Evolutionary conservation across 23 red algal species (phyloP), one percentile per base, ranked within the genome.

Genomic region (Gracilaria caudata): DNA sequence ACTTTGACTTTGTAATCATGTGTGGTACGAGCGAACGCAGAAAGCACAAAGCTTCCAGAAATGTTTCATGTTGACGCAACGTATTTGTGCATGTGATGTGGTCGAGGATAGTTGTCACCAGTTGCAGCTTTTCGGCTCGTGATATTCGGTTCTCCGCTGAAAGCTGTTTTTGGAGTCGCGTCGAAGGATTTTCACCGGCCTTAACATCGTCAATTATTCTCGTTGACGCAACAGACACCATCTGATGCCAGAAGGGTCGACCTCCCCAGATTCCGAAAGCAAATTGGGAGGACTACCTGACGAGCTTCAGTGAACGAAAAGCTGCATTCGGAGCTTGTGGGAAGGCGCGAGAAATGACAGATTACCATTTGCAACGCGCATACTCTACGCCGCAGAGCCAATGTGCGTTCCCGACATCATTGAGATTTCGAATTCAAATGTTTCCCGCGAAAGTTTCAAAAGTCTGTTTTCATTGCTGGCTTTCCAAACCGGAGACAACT

Each of bases 161-260:
- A 49, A 75, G 70, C 1, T 46, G 37, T 14, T 49, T 75, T 24
- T 49, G 70, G 1, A 75, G 38, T 38, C 38, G 70, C 3, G 26
- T 38, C 12, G 70, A 41, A 0, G 25, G 19, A 26, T 75, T 36
- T 75, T 75, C 20, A 12, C 38, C 70, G 4, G 70, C 24, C 70
- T 75, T 75, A 12, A 75, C 4, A 49, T 75, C 70, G 70, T 75
- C 70, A 38, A 75, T 24, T 49, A 75, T n/a, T 49, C 70, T 47
- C 14, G 10, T 47, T 7, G 70, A 75, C 19, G 70, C 19, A 9
- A 40, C 24, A 75, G 70, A 41, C n/a, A 75, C 4, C 70, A 75
- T 75, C 17, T 46, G 70, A 75, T 17, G 40, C 4, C 21, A 40
- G 43, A 75, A 17, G 40, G 2, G 3, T 36, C 40, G 24, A 75